These are phyloP conservation scores for Aureobasidium sp. DNA, from an alignment of 2,329 filamentous ascomycete species.

Conservation along the genomic window DNA sequence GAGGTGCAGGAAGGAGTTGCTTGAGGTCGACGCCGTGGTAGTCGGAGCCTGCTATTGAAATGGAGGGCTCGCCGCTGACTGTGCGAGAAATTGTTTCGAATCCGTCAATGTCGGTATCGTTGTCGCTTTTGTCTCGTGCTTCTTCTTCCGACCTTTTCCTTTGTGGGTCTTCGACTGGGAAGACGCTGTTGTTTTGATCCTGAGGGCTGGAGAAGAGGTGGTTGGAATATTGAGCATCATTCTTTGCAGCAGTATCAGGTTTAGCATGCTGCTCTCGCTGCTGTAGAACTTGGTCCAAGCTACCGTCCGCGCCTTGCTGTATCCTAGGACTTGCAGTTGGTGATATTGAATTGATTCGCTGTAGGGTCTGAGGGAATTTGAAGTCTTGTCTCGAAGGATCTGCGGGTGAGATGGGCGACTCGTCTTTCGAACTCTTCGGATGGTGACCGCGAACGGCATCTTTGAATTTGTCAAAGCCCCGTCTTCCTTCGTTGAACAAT, in stretches of 20 bases:
- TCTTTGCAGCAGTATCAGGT: no score
- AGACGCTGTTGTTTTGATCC: neutral
- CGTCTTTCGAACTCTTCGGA: slow-evolving; percentile 30
- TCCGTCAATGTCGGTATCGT: neutral
- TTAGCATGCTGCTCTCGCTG: neutral
- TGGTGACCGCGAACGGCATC: slow-evolving; percentile 57
- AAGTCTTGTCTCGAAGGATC: neutral
- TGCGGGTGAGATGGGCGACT: neutral
- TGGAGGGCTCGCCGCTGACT: slow-evolving; percentile 1
- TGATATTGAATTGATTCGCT: slow-evolving; percentile 2
- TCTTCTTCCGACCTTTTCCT: neutral
- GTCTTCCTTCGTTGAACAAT: slow-evolving; percentile 71
- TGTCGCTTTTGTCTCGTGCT: neutral
- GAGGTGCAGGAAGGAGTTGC: slow-evolving; percentile 43
- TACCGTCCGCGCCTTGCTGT: neutral
- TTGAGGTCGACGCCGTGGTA: slow-evolving; percentile 53
- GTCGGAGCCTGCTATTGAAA: slow-evolving; percentile 51
- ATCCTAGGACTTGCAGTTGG: slow-evolving; percentile 7
- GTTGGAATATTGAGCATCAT: neutral
- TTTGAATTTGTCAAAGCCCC: slow-evolving; percentile 76
- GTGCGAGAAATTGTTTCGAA: neutral
- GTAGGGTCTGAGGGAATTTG: neutral
- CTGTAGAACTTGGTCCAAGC: neutral
- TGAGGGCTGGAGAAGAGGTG: neutral
- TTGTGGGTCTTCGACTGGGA: slow-evolving; percentile 8